Evolutionary conservation across 2,329 filamentous ascomycete genomes (phyloP).

Genomic region (Penicillium occitanis): DNA sequence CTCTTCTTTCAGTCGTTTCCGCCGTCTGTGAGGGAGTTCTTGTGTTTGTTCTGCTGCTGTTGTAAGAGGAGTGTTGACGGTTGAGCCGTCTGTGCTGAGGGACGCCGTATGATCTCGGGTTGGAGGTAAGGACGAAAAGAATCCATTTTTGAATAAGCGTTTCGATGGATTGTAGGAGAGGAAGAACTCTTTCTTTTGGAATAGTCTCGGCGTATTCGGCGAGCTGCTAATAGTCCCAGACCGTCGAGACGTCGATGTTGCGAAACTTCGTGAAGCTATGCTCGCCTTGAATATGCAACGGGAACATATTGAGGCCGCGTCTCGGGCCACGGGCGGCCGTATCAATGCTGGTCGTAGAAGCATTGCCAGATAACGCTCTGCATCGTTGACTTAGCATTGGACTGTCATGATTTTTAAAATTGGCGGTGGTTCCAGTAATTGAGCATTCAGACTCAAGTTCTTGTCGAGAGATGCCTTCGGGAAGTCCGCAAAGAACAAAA

Average conservation of each 20-base stretch:
- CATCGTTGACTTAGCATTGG: conserved; percentile 10
- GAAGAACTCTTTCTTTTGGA: conserved; percentile 44
- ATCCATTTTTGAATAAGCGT: conserved; percentile 25
- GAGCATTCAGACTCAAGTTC: neutral
- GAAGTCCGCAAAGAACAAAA: conserved; percentile 13
- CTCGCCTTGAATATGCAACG: conserved; percentile 33
- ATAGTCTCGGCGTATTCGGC: conserved; percentile 28
- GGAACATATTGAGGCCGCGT: conserved; percentile 34
- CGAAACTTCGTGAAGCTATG: conserved; percentile 32
- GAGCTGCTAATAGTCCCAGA: conserved; percentile 30
- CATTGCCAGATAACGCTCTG: conserved; percentile 27
- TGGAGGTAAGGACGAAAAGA: conserved; percentile 26
- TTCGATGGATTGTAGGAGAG: conserved; percentile 35
- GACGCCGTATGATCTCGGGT: conserved; percentile 23
- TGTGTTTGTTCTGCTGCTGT: conserved; percentile 23
- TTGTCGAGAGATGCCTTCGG: neutral
- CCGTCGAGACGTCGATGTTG: conserved; percentile 32
- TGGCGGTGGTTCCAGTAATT: neutral
- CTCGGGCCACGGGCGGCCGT: conserved; percentile 34
- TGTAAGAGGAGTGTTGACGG: neutral
- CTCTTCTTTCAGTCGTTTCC: conserved; percentile 43
- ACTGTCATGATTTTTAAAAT: neutral
- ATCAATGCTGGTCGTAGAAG: conserved; percentile 39
- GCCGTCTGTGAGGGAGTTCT: conserved; percentile 45
- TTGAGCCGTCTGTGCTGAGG: conserved; percentile 6